Conservation (phyloP, 306 rosid genomes). For the Lathyrus sativus region DNA sequence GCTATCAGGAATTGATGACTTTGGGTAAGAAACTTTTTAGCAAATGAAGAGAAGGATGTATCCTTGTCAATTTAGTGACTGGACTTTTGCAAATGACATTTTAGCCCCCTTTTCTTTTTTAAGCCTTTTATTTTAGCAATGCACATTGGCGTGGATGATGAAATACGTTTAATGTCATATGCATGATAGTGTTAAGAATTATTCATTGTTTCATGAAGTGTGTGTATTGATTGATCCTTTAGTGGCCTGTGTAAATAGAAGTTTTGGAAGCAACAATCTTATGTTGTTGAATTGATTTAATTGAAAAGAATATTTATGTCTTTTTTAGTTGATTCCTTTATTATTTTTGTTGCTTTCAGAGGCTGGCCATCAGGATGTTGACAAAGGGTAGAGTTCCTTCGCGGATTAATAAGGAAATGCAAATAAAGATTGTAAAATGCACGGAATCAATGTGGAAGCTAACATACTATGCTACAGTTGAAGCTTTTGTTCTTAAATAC, state of each 20-base stretch:
- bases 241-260: constrained; percentile 25
- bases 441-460: constrained; percentile 97
- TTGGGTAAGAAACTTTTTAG: background rate
- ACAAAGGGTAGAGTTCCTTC: constrained; percentile 54
- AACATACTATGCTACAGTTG: constrained; percentile 73
- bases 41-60: background rate
- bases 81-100: constrained; percentile 7
- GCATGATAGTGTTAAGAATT: constrained; percentile 11
- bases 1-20: too few species aligned
- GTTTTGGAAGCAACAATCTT: constrained; percentile 26
- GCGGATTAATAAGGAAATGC: constrained; percentile 65
- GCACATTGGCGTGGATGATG: constrained; percentile 12
- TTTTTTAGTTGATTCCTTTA: constrained; percentile 8
- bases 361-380: constrained; percentile 65
- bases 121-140: constrained; percentile 8
- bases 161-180: background rate
- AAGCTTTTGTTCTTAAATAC: constrained; percentile 65
- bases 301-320: constrained; percentile 18
- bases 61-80: constrained; percentile 1
- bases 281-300: constrained; percentile 10
- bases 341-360: constrained; percentile 54
- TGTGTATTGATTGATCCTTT: constrained; percentile 2
- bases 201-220: constrained; percentile 32
- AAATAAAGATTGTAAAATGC: constrained; percentile 75
- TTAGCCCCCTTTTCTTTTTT: background rate